A percentile compares a stretch with the other conserved stretches of the same genome.
Conservation (phyloP, 805 yeast genomes). For the Monosporozyma aerobia region DNA sequence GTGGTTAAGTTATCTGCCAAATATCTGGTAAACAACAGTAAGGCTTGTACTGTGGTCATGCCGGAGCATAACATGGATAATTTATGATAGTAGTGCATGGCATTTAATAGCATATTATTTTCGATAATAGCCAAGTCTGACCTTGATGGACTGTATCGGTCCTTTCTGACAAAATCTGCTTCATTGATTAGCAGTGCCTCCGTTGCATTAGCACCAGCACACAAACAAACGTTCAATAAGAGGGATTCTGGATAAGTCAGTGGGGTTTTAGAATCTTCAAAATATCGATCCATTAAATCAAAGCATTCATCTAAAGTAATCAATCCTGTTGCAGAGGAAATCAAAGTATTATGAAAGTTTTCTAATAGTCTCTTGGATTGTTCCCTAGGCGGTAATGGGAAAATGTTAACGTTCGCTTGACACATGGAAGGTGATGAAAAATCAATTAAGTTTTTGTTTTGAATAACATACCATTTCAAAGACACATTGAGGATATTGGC, state of each 20-base stretch:
- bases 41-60: slow-evolving; percentile 40
- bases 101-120: slow-evolving; percentile 28
- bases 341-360: slow-evolving; percentile 12
- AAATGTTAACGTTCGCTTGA: slow-evolving; percentile 9
- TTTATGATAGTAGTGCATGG: slow-evolving; percentile 46
- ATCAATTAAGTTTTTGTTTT: slow-evolving; percentile 19
- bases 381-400: slow-evolving; percentile 19
- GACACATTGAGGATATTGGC: slow-evolving; percentile 12
- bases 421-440: slow-evolving; percentile 16
- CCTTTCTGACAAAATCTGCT: slow-evolving; percentile 14
- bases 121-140: slow-evolving; percentile 24
- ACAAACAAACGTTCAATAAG: slow-evolving; percentile 17
- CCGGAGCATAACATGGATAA: slow-evolving; percentile 44
- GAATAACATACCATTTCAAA: slow-evolving; percentile 21
- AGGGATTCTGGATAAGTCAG: slow-evolving; percentile 22
- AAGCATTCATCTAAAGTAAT: slow-evolving; percentile 14
- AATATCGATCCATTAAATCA: slow-evolving; percentile 13
- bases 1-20: slow-evolving; percentile 32
- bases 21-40: slow-evolving; percentile 37
- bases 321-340: slow-evolving; percentile 15
- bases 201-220: slow-evolving; percentile 17
- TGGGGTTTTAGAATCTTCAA: slow-evolving; percentile 8
- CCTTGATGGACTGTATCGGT: slow-evolving; percentile 14
- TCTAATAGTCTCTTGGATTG: slow-evolving; percentile 19
- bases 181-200: slow-evolving; percentile 9